phyloP scores from a whole-genome alignment of 1,284 basidiomycete species.

The Papiliotrema flavescens region DNA sequence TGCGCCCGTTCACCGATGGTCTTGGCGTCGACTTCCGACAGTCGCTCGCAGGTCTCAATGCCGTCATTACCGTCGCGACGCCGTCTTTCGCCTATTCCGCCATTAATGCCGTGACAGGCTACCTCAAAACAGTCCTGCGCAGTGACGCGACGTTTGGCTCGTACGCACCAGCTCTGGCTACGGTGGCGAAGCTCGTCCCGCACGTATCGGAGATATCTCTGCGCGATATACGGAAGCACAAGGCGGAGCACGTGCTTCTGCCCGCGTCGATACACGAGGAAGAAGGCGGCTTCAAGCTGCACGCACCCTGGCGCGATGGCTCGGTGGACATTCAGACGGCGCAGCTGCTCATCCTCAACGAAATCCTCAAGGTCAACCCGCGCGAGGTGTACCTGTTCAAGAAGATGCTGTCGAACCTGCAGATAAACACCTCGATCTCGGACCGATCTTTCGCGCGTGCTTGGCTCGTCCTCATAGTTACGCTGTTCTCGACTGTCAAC shows the following conservation, averaged over 20 bases:
- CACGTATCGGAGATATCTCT: constrained; percentile 70
- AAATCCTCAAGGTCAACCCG: constrained; percentile 63
- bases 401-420: constrained; percentile 63
- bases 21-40: constrained; percentile 56
- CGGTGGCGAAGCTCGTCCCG: constrained; percentile 58
- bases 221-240: constrained; percentile 68
- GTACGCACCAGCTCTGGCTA: constrained; percentile 58
- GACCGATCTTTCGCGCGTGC: constrained; percentile 58
- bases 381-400: constrained; percentile 68
- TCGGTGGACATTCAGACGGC: constrained; percentile 65
- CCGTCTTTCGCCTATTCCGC: constrained; percentile 64
- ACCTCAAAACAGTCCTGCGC: constrained; percentile 60
- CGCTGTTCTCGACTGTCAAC: constrained; percentile 70
- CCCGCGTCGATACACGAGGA: constrained; percentile 56
- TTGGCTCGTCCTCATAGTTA: constrained; percentile 65
- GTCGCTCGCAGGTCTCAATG: constrained; percentile 55
- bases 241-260: constrained; percentile 66
- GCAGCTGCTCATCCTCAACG: constrained; percentile 66
- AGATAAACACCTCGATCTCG: constrained; percentile 31
- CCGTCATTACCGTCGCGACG: constrained; percentile 56
- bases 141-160: constrained; percentile 52
- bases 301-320: constrained; percentile 53
- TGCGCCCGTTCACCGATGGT: constrained; percentile 62
- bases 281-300: constrained; percentile 51
- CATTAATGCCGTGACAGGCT: constrained; percentile 68